Evolutionary conservation across 495 filamentous ascomycete genomes (phyloP).

Genomic region (Penicillium arizonense): DNA sequence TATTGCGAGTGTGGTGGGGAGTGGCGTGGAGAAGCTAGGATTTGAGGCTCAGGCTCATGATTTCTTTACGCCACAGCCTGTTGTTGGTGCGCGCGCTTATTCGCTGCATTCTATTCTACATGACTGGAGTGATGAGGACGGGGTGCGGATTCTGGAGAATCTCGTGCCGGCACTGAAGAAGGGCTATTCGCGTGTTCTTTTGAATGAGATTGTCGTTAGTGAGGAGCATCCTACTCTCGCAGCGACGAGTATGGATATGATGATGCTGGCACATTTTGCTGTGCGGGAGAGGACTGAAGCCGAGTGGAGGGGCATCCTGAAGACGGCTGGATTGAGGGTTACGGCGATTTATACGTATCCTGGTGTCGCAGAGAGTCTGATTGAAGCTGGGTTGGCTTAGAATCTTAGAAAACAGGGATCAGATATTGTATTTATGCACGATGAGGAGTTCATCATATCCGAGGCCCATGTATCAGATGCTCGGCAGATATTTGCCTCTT

Average conservation of each 20-base stretch:
- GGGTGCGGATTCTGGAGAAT: slow-evolving; percentile 40
- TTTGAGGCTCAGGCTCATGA: slow-evolving; percentile 34
- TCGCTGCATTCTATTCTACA: slow-evolving; percentile 47
- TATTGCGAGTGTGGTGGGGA: slow-evolving; percentile 29
- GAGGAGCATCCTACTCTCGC: slow-evolving; percentile 38
- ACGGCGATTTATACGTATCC: slow-evolving; percentile 36
- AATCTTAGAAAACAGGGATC: too few relatives aligned
- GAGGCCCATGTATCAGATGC: too few relatives aligned
- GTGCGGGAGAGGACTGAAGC: slow-evolving; percentile 36
- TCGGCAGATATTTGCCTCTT: too few relatives aligned
- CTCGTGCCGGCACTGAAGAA: slow-evolving; percentile 46
- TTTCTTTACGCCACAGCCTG: slow-evolving; percentile 53
- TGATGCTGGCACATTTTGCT: slow-evolving; percentile 41
- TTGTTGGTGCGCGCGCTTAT: slow-evolving; percentile 37
- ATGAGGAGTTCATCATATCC: too few relatives aligned
- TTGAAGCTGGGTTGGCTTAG: slow-evolving; percentile 28
- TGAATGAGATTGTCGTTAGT: slow-evolving; percentile 54
- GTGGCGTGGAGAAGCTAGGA: slow-evolving; percentile 2
- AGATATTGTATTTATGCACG: too few relatives aligned
- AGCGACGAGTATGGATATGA: slow-evolving; percentile 43
- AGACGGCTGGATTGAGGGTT: slow-evolving; percentile 61
- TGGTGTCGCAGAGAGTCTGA: slow-evolving; percentile 27
- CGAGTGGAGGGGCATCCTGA: slow-evolving; percentile 29
- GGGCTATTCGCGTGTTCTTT: slow-evolving; percentile 48
- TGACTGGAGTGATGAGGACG: slow-evolving; percentile 49